Evolutionary conservation across 352 stramenopile genomes (phyloP), one percentile per base, ranked within the genome.

Genomic region (Hyaloperonospora arabidopsidis): DNA sequence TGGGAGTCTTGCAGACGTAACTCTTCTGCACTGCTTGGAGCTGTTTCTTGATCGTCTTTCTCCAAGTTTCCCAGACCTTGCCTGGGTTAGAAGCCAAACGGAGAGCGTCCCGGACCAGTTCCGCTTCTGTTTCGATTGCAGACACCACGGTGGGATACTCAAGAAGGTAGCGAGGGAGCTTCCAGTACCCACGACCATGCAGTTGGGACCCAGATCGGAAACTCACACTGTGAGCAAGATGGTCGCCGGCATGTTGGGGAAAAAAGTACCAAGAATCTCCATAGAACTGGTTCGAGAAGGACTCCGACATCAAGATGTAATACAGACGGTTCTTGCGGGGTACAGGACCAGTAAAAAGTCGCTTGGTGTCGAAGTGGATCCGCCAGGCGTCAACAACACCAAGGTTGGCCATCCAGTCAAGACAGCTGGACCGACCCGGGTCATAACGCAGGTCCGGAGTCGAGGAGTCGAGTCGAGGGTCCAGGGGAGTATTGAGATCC

Each of bases 1-100:
- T 36, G 25, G 14, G n/a, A 23, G n/a, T 49, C 25, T 49, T 39
- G 44, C 0, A 21, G 13, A 5, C 25, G 44, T 7, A 39, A 15
- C 22, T 40, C 25, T 49, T 38, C 18, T 49, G 25, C 0, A 49
- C 44, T 5, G 5, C 22, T 25, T 49, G 25, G 0, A 49, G 44
- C 17, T 49, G 44, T 0, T 15, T 15, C 44, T 40, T 49, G 23
- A 49, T 49, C 5, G 15, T 39, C 12, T 15, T 8, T 8, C 39
- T 38, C 44, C 44, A 49, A n/a, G 38, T 49, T 28, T 49, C 44
- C 43, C 44, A 49, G 13, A 49, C 25, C 17, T 40, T 40, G 1
- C 25, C 44, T 0, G 44, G 44, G 44, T 40, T 39, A 4, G 17
- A 49, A 29, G n/a, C 2, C 6, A 2, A 39, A 4, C 44, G 25